Evolutionary conservation across 2,329 filamentous ascomycete genomes (phyloP).

Genomic region (Penicillium paneum): DNA sequence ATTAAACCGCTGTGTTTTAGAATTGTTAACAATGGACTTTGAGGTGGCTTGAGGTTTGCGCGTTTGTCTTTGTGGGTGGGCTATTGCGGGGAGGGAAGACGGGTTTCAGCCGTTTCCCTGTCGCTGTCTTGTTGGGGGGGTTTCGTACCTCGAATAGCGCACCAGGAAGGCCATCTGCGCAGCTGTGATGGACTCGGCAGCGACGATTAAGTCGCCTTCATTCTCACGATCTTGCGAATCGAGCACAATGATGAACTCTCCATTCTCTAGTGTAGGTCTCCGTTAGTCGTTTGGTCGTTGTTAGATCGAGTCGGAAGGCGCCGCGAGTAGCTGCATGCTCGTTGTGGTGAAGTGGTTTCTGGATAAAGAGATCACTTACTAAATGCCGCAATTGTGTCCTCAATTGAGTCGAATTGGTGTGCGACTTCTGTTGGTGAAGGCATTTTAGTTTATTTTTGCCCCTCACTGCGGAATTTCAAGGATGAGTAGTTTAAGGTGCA

Average conservation of each 20-base stretch:
- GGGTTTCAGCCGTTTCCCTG: not conserved
- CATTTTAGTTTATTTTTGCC: slow-evolving; percentile 30
- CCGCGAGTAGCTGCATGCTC: not conserved
- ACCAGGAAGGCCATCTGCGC: slow-evolving; percentile 96
- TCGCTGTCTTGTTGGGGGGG: not conserved
- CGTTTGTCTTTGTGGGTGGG: not conserved
- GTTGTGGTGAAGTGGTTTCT: not conserved
- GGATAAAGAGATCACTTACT: slow-evolving; percentile 30
- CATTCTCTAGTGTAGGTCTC: slow-evolving; percentile 54
- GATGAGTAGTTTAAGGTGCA: not conserved
- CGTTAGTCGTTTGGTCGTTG: slow-evolving; percentile 14
- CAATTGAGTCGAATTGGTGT: slow-evolving; percentile 42
- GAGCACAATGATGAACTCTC: slow-evolving; percentile 93
- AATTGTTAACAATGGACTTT: not conserved
- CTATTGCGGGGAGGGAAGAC: not conserved
- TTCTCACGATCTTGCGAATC: slow-evolving; percentile 92
- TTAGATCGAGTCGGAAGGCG: not conserved
- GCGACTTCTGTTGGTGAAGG: slow-evolving; percentile 33
- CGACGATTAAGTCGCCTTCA: slow-evolving; percentile 96
- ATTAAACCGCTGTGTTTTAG: slow-evolving; percentile 65
- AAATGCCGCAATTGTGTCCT: slow-evolving; percentile 42
- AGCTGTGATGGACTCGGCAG: slow-evolving; percentile 76
- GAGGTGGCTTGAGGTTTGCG: not conserved
- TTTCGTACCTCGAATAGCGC: slow-evolving; percentile 65
- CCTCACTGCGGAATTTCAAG: slow-evolving; percentile 23